Percentiles rank a stretch among this genome's conserved stretches.
These are phyloP conservation scores for Pseudonectria foliicola DNA, from an alignment of 2,329 filamentous ascomycete species.

Conservation along the genomic window DNA sequence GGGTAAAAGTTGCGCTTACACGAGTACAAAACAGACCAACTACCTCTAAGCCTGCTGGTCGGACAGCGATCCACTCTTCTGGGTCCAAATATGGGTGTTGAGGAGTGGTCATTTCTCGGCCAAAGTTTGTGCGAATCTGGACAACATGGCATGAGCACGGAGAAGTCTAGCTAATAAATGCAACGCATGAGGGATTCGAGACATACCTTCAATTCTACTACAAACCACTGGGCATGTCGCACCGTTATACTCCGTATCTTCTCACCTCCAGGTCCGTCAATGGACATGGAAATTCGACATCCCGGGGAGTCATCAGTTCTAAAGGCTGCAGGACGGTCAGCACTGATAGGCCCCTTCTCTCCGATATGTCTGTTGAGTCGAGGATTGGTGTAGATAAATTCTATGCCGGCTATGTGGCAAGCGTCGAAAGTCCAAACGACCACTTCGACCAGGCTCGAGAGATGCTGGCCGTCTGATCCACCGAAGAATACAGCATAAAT, in stretches of 20 bases:
- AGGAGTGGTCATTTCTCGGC: slow-evolving; percentile 1
- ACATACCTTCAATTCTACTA: slow-evolving; percentile 9
- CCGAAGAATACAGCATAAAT: slow-evolving; percentile 7
- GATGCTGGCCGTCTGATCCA: slow-evolving; percentile 1
- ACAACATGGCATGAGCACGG: background rate
- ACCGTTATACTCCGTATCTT: slow-evolving; percentile 4
- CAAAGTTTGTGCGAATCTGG: slow-evolving; percentile 8
- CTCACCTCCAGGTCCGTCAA: slow-evolving; percentile 7
- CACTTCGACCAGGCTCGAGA: slow-evolving; percentile 3
- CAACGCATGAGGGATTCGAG: no score
- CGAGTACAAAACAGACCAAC: slow-evolving; percentile 7
- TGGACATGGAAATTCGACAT: background rate
- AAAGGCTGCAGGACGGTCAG: background rate
- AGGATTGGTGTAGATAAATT: slow-evolving; percentile 5
- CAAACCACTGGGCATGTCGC: background rate
- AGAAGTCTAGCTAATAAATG: no score
- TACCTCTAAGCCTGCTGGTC: slow-evolving; percentile 5
- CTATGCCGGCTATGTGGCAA: slow-evolving; percentile 3
- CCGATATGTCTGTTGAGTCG: slow-evolving; percentile 5
- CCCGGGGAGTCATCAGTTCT: background rate
- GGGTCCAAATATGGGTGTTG: slow-evolving; percentile 1
- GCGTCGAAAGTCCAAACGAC: slow-evolving; percentile 6
- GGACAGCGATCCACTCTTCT: slow-evolving; percentile 4
- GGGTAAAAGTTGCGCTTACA: no score
- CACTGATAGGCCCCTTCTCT: background rate